Conservation (phyloP, 148 eudicot genomes). For the Silene uniflora region DNA sequence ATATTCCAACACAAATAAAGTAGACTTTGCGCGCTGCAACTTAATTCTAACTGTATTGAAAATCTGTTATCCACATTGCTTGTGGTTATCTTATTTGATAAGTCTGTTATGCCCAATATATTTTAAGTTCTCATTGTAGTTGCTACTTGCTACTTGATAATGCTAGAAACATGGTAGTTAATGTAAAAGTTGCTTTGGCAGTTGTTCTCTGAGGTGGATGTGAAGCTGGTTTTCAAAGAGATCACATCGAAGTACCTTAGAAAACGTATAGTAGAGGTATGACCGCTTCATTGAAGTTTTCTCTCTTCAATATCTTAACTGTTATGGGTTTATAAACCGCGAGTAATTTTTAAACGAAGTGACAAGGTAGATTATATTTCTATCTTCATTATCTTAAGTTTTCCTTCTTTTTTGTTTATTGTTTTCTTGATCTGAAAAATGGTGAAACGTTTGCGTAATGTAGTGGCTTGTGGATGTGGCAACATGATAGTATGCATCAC, state of each 20-base stretch:
- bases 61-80: background rate
- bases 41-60: background rate
- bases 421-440: background rate
- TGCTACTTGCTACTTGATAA: background rate
- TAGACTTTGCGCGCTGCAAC: background rate
- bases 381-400: too few relatives aligned
- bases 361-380: background rate
- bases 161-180: background rate
- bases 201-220: constrained; percentile 93
- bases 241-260: constrained; percentile 80
- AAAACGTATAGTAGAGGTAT: constrained; percentile 92
- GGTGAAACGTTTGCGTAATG: background rate
- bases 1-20: too few relatives aligned
- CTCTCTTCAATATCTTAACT: background rate
- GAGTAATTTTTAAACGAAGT: background rate
- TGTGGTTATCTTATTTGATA: background rate
- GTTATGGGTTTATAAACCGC: too few relatives aligned
- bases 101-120: background rate
- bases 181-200: constrained; percentile 27
- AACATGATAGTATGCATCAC: background rate
- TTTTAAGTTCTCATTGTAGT: background rate
- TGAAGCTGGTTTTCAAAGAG: constrained; percentile 94
- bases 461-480: background rate
- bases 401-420: background rate
- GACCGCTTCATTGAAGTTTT: background rate